phyloP scores from a whole-genome alignment of 2,329 filamentous ascomycete species.

The Coniochaeta hoffmannii region DNA sequence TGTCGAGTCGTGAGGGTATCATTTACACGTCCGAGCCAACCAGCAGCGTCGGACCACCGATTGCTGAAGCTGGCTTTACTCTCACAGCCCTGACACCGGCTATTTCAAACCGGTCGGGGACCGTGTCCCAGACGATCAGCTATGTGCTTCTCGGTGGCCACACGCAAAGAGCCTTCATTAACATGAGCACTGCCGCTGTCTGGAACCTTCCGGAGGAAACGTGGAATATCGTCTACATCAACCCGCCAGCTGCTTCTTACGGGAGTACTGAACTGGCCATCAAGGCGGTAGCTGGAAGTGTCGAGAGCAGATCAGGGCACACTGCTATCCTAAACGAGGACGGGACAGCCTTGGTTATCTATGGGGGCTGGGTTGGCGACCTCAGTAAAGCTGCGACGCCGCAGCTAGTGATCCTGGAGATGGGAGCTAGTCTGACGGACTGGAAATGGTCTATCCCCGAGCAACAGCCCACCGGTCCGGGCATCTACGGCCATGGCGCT shows the following conservation, averaged over 20 bases:
- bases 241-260: slow-evolving; percentile 7
- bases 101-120: slow-evolving; percentile 58
- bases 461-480: slow-evolving; percentile 34
- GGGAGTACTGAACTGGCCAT: slow-evolving; percentile 49
- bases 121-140: slow-evolving; percentile 64
- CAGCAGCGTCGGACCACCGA: slow-evolving; percentile 50
- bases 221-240: slow-evolving; percentile 72
- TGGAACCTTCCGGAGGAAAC: slow-evolving; percentile 80
- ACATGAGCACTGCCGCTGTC: slow-evolving; percentile 85
- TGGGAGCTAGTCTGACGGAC: slow-evolving; percentile 66
- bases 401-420: slow-evolving; percentile 68
- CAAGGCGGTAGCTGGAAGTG: slow-evolving; percentile 21
- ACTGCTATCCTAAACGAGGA: slow-evolving; percentile 75
- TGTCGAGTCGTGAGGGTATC: slow-evolving; percentile 19
- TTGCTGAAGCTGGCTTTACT: slow-evolving; percentile 80
- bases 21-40: slow-evolving; percentile 30
- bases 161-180: slow-evolving; percentile 76
- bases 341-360: slow-evolving; percentile 67
- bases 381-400: slow-evolving; percentile 68
- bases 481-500: slow-evolving; percentile 57
- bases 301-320: slow-evolving; percentile 85
- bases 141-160: slow-evolving; percentile 83
- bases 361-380: slow-evolving; percentile 91
- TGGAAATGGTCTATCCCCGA: slow-evolving; percentile 66
- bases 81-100: slow-evolving; percentile 68